phyloP scores from a whole-genome alignment of 2,329 filamentous ascomycete genomes.

The Fusarium multiceps region DNA sequence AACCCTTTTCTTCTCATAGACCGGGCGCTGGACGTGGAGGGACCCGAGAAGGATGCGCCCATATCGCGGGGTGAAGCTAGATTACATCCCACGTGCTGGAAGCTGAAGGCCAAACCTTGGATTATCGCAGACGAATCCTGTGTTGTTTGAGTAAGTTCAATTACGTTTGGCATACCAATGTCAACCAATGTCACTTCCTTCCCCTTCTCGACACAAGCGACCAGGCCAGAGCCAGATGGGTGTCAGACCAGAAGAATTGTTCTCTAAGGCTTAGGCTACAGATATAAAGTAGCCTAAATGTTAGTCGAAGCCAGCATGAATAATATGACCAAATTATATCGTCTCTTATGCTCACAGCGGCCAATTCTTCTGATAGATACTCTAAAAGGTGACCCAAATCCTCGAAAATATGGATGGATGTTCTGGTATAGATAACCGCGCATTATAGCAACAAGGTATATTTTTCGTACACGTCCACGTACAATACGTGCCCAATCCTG shows the following conservation, averaged over 20 bases:
- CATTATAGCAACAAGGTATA: slow-evolving; percentile 23
- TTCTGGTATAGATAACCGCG: slow-evolving; percentile 16
- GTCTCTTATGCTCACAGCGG: background rate
- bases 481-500: slow-evolving; percentile 15
- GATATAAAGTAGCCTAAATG: background rate
- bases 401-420: background rate
- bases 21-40: slow-evolving; percentile 28
- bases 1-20: slow-evolving; percentile 19
- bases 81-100: slow-evolving; percentile 26
- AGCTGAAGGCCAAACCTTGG: slow-evolving; percentile 10
- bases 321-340: background rate
- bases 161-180: slow-evolving; percentile 28
- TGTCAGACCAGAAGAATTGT: background rate
- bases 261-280: background rate
- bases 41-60: slow-evolving; percentile 17
- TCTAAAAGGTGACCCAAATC: background rate
- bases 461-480: slow-evolving; percentile 1
- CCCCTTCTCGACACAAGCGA: background rate
- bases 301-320: background rate
- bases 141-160: slow-evolving; percentile 19
- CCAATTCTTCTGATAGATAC: background rate
- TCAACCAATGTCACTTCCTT: background rate
- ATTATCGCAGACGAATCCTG: slow-evolving; percentile 3
- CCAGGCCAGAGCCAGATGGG: too few relatives aligned
- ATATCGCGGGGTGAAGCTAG: slow-evolving; percentile 28